Evolutionary conservation across 2,329 filamentous ascomycete genomes (phyloP), one percentile per base, ranked within the genome.

Genomic region (Colletotrichum sp.): DNA sequence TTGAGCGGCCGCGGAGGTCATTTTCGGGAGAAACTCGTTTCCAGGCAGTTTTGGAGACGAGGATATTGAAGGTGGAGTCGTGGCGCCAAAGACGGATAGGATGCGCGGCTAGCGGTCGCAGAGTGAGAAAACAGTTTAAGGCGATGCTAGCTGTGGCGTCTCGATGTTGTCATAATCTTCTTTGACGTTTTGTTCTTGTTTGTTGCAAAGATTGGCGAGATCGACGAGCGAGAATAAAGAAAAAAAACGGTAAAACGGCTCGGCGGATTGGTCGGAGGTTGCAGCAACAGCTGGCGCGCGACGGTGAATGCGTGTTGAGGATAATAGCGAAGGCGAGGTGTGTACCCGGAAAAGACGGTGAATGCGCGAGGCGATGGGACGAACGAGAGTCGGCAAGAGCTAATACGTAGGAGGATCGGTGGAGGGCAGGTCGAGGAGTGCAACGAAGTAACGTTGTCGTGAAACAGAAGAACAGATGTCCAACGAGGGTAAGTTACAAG

Each of bases 301-400:
- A 30, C 22, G 63, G 74, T 75, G 73, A 72, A 75, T 72, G 26
- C 7, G 26, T 60, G 28, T 52, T 36, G 48, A 36, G 10, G 30
- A 26, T 24, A 3, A 26, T 26, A 32, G 34, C 30, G 22, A 73
- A 52, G 63, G 30, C 59, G 28, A 59, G 32, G 63, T 57, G 44
- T 64, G 48, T 10, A 65, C 63, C 36, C 15, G 28, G 36, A 72
- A 72, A 60, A 73, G 55, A 68, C 71, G 71, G 64, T 73, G 71
- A 73, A 68, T 73, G 22, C 26, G 63, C 13, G 10, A 44, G 64
- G n/a, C 22, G 55, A 52, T 22, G 60, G 30, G 36, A 52, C 26
- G 36, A 48, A 30, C n/a, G 26, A 71, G 60, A 44, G 8, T 28
- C n/a, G 26, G 59, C 32, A 13, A 55, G 12, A 36, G 36, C 22